Evolutionary conservation across 2,329 filamentous ascomycete genomes (phyloP).

Genomic region (Thermothelomyces thermophilus): DNA sequence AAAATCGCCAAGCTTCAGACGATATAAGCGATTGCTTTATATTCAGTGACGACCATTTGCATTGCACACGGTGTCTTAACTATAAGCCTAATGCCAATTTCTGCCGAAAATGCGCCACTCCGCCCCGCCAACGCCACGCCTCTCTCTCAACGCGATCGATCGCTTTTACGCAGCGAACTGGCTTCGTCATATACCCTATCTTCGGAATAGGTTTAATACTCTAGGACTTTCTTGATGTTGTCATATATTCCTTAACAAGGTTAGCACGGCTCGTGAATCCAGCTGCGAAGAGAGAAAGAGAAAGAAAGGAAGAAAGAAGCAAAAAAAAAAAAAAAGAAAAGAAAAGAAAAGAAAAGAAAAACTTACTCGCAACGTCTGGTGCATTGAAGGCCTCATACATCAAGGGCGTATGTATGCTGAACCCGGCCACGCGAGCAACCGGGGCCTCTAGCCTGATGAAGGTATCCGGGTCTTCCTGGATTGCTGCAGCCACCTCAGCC

Average conservation of each 20-base stretch:
- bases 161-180: background rate
- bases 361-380: constrained; percentile 82
- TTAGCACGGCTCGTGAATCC: constrained; percentile 28
- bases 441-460: constrained; percentile 82
- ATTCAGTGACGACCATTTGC: no score
- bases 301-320: no score
- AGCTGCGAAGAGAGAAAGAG: no score
- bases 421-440: constrained; percentile 78
- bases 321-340: no score
- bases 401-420: constrained; percentile 77
- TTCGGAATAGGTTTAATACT: constrained; percentile 44
- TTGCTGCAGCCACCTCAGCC: constrained; percentile 79
- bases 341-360: no score
- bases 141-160: constrained; percentile 4
- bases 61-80: no score
- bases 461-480: constrained; percentile 69
- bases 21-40: no score
- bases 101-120: background rate
- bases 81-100: background rate
- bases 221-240: constrained; percentile 58
- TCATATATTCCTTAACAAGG: constrained; percentile 59
- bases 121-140: constrained; percentile 16
- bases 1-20: no score
- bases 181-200: background rate
- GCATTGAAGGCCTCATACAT: constrained; percentile 74